A percentile compares a stretch with the other conserved stretches of the same genome.
Conservation (phyloP, 108 stramenopile species). For the Nitzschia palea region DNA sequence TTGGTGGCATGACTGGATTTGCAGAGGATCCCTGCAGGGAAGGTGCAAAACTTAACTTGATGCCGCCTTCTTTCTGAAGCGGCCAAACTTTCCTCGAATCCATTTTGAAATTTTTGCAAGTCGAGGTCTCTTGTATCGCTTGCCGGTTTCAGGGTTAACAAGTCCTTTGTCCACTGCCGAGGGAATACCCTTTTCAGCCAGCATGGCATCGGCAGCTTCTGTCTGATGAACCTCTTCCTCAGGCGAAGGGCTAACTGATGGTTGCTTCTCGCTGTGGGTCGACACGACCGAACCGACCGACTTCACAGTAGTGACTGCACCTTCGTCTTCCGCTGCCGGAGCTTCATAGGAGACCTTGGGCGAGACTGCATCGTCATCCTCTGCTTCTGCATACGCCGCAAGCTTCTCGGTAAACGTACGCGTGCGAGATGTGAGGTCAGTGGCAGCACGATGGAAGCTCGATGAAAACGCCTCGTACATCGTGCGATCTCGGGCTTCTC, state of each 20-base stretch:
- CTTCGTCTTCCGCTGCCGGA: not conserved
- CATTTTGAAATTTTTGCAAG: slow-evolving; percentile 14
- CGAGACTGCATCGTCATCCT: slow-evolving; percentile 3
- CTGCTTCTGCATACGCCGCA: slow-evolving; percentile 10
- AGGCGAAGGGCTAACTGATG: not conserved
- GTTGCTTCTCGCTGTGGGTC: not conserved
- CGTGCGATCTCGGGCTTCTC: not conserved
- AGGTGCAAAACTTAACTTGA: no score
- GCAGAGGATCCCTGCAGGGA: no score
- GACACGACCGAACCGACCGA: not conserved
- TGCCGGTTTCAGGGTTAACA: not conserved
- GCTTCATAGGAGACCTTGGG: not conserved
- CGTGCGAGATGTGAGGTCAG: slow-evolving; percentile 2
- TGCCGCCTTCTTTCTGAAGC: not conserved
- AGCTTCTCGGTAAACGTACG: slow-evolving; percentile 20
- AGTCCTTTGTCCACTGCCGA: not conserved
- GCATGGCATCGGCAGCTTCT: slow-evolving; percentile 15
- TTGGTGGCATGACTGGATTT: no score
- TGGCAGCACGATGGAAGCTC: slow-evolving; percentile 7
- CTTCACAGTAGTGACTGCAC: not conserved
- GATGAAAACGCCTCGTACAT: slow-evolving; percentile 10
- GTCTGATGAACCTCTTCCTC: not conserved
- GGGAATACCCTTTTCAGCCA: slow-evolving; percentile 9
- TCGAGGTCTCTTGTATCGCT: slow-evolving; percentile 24
- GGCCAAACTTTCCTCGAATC: slow-evolving; percentile 4